A percentile compares a stretch with the other conserved stretches of the same genome.
Conservation (phyloP, 1,139 yeast genomes). For the Williopsis jadinii region DNA sequence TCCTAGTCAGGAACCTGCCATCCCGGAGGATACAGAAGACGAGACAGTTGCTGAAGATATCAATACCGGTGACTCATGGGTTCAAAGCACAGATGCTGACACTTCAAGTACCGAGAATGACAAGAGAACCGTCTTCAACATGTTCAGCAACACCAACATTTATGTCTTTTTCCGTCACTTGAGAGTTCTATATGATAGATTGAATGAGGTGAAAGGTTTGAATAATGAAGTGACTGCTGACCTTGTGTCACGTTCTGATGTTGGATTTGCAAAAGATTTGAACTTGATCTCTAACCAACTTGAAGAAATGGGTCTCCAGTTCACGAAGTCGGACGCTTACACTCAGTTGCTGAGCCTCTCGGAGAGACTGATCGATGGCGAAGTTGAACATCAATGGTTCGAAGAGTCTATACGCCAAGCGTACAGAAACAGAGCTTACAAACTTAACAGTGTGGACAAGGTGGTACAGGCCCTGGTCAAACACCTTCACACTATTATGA, state of each 20-base stretch:
- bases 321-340: slow-evolving; percentile 68
- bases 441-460: slow-evolving; percentile 87
- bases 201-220: slow-evolving; percentile 67
- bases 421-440: slow-evolving; percentile 87
- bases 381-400: slow-evolving; percentile 89
- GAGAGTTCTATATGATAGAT: slow-evolving; percentile 73
- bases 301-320: slow-evolving; percentile 67
- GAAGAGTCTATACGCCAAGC: slow-evolving; percentile 96
- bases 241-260: slow-evolving; percentile 54
- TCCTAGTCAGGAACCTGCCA: slow-evolving; percentile 22
- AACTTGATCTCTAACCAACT: slow-evolving; percentile 77
- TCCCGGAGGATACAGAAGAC: slow-evolving; percentile 16
- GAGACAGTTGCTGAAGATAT: slow-evolving; percentile 35
- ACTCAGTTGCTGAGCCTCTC: slow-evolving; percentile 67
- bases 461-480: slow-evolving; percentile 86
- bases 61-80: slow-evolving; percentile 52
- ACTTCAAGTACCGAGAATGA: slow-evolving; percentile 24
- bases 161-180: slow-evolving; percentile 87
- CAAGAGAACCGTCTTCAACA: slow-evolving; percentile 46
- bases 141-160: slow-evolving; percentile 87
- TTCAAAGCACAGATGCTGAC: slow-evolving; percentile 26
- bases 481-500: slow-evolving; percentile 73
- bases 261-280: slow-evolving; percentile 84
- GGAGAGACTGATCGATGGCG: slow-evolving; percentile 79
- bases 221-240: slow-evolving; percentile 66